Conservation (phyloP, 2,329 filamentous ascomycete species). For the Pleoardoris graminearum region DNA sequence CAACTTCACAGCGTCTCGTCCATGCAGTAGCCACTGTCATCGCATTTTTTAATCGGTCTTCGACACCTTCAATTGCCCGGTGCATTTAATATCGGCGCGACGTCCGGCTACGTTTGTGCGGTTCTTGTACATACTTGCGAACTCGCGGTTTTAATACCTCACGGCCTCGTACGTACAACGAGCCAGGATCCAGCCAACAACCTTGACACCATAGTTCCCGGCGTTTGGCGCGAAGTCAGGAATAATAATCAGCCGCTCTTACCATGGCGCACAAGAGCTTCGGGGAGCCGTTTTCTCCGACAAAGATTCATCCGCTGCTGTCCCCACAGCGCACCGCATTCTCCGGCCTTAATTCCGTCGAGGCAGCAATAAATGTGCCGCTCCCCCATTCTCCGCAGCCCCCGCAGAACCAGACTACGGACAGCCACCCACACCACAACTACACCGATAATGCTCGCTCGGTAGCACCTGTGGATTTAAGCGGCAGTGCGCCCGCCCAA, state of each 20-base stretch:
- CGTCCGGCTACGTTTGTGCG: slow-evolving; percentile 39
- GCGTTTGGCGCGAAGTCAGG: slow-evolving; percentile 10
- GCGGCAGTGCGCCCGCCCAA: slow-evolving; percentile 31
- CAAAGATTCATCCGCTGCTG: slow-evolving; percentile 39
- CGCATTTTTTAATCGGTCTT: slow-evolving; percentile 17
- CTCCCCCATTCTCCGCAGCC: slow-evolving; percentile 28
- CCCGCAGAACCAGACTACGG: slow-evolving; percentile 24
- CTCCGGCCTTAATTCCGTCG: slow-evolving; percentile 40
- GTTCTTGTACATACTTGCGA: slow-evolving; percentile 10
- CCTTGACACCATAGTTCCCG: slow-evolving; percentile 7
- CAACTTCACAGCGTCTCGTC: slow-evolving; percentile 21
- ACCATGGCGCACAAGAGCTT: slow-evolving; percentile 22
- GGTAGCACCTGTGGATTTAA: slow-evolving; percentile 32
- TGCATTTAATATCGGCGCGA: slow-evolving; percentile 27
- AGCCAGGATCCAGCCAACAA: no score
- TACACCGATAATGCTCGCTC: slow-evolving; percentile 30
- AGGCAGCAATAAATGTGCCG: slow-evolving; percentile 28
- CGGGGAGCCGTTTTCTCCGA: slow-evolving; percentile 41
- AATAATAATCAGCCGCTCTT: slow-evolving; percentile 12
- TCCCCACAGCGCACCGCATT: slow-evolving; percentile 37
- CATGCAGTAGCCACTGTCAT: slow-evolving; percentile 38
- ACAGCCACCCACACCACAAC: slow-evolving; percentile 1
- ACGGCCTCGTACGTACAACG: no score
- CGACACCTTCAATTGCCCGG: slow-evolving; percentile 22
- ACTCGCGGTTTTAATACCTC: slow-evolving; percentile 9